phyloP scores from a whole-genome alignment of 805 yeast genomes.

The Citeromyces nyonsensis region DNA sequence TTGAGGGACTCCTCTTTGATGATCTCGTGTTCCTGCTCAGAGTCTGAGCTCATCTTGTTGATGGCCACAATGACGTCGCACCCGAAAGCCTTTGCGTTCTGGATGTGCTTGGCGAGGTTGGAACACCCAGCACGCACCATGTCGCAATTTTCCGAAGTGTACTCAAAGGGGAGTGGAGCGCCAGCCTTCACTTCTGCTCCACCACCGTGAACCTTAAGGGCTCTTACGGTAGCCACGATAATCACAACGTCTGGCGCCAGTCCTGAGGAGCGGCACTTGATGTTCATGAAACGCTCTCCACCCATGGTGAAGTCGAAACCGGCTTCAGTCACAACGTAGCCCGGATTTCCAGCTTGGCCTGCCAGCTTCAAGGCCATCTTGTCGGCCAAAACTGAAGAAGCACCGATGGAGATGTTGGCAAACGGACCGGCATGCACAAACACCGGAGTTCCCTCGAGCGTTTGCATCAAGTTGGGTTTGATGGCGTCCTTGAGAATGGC shows the following conservation, averaged over 20 bases:
- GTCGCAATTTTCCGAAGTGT: conserved; percentile 68
- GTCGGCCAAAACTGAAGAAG: conserved; percentile 89
- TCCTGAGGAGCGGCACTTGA: conserved; percentile 89
- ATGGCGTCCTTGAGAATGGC: conserved; percentile 92
- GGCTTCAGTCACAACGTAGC: conserved; percentile 93
- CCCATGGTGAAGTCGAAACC: conserved; percentile 99
- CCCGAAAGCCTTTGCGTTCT: conserved; percentile 71
- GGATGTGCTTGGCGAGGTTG: conserved; percentile 81
- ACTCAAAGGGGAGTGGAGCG: conserved; percentile 67
- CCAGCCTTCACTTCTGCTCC: conserved; percentile 97
- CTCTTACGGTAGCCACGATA: conserved; percentile 90
- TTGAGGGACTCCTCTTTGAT: conserved; percentile 66
- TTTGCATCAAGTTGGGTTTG: conserved; percentile 94
- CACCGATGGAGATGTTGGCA: conserved; percentile 95
- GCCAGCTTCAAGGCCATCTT: conserved; percentile 84
- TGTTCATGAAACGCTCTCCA: conserved; percentile 92
- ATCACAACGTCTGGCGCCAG: conserved; percentile 81
- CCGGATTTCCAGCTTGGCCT: conserved; percentile 44
- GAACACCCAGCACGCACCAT: conserved; percentile 68
- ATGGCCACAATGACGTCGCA: conserved; percentile 92
- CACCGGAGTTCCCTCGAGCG: conserved; percentile 94
- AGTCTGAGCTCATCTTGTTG: conserved; percentile 74
- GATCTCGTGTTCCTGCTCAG: conserved; percentile 63
- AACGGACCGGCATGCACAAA: conserved; percentile 97
- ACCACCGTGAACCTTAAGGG: conserved; percentile 95